A percentile compares a stretch with the other conserved stretches of the same genome.
Conservation (phyloP, 768 basidiomycete genomes). For the Xerocomellus dryophilus region DNA sequence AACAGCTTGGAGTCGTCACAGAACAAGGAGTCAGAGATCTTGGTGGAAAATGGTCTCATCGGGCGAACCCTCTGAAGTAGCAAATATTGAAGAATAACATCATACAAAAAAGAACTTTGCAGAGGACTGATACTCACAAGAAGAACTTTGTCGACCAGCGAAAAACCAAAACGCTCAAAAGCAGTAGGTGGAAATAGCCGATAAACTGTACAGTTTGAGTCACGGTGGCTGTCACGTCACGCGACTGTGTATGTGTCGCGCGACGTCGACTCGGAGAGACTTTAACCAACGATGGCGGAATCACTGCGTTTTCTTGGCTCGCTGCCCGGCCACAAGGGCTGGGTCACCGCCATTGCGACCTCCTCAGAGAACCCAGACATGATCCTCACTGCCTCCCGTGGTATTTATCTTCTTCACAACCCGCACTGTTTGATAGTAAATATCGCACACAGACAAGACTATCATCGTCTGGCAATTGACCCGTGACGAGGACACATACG, state of each 20-base stretch:
- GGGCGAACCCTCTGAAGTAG: conserved; percentile 61
- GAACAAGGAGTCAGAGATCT: conserved; percentile 57
- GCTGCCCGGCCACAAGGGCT: conserved; percentile 90
- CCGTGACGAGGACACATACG: conserved; percentile 86
- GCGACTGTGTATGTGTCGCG: conserved; percentile 28
- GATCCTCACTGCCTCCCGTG: conserved; percentile 97
- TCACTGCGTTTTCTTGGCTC: conserved; percentile 89
- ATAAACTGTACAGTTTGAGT: conserved; percentile 55
- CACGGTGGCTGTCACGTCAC: conserved; percentile 63
- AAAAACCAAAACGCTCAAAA: background rate
- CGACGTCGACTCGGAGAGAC: conserved; percentile 21
- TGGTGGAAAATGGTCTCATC: conserved; percentile 67
- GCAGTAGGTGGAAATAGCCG: conserved; percentile 28
- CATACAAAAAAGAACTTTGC: conserved; percentile 22
- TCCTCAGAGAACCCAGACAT: conserved; percentile 98
- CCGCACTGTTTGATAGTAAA: conserved; percentile 12
- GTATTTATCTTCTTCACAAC: conserved; percentile 43
- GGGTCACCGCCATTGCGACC: conserved; percentile 98
- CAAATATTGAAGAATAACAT: conserved; percentile 57
- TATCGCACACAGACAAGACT: conserved; percentile 93
- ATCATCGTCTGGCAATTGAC: conserved; percentile 99
- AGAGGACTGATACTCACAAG: conserved; percentile 15
- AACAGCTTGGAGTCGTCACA: background rate
- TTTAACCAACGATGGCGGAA: conserved; percentile 61
- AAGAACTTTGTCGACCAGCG: background rate